These are phyloP conservation scores for Pichia manshurica DNA, from an alignment of 805 yeast species.

Conservation along the genomic window DNA sequence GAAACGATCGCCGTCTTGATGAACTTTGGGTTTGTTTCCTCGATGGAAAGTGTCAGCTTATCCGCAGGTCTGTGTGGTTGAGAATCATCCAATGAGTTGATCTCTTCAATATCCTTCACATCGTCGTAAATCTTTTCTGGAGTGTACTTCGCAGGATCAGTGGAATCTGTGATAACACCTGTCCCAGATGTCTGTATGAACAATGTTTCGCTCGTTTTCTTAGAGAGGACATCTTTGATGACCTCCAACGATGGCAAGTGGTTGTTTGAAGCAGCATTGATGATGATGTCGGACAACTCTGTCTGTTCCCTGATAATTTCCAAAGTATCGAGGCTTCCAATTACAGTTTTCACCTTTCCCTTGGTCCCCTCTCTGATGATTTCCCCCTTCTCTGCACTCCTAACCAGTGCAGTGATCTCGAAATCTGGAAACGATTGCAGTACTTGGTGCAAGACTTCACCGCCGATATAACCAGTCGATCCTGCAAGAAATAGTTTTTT, in stretches of 20 bases:
- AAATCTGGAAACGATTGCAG: neutral
- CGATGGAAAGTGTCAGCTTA: conserved; percentile 3
- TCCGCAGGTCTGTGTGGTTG: conserved; percentile 5
- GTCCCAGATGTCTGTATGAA: conserved; percentile 2
- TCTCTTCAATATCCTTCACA: conserved; percentile 4
- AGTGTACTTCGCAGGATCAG: neutral
- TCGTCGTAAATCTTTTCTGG: conserved; percentile 4
- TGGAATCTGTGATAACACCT: neutral
- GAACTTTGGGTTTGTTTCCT: neutral
- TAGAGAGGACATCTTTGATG: neutral
- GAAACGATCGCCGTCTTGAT: conserved; percentile 2
- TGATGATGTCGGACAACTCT: conserved; percentile 1
- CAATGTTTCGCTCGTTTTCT: neutral
- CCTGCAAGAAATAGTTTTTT: neutral
- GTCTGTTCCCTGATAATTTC: neutral
- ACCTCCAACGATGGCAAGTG: neutral
- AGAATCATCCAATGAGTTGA: conserved; percentile 3
- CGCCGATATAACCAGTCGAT: conserved; percentile 3
- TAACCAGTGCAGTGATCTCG: neutral
- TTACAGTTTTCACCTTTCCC: neutral
- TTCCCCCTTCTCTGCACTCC: neutral
- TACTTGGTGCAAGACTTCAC: conserved; percentile 1
- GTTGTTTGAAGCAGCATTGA: conserved; percentile 3
- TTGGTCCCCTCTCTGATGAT: neutral
- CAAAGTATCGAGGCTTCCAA: neutral